phyloP scores from a whole-genome alignment of 768 basidiomycete species.

The Leccinum rimulosum region DNA sequence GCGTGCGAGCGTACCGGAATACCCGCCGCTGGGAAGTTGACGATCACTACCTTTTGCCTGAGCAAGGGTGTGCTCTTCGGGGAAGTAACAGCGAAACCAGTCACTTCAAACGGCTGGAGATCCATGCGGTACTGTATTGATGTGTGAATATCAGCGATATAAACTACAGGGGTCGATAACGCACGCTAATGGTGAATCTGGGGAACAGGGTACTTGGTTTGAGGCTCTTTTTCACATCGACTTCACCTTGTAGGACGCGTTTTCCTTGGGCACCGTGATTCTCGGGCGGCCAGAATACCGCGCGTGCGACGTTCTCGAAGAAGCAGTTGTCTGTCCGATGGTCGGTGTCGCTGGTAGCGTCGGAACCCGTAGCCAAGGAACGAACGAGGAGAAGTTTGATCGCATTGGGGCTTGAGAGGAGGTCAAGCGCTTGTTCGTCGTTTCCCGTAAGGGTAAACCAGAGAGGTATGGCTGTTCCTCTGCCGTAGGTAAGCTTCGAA shows the following conservation, averaged over 20 bases:
- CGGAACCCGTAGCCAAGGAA: conserved; percentile 46
- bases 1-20: conserved; percentile 43
- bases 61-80: conserved; percentile 33
- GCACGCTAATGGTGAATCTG: conserved; percentile 46
- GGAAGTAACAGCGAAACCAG: conserved; percentile 38
- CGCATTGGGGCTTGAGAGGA: conserved; percentile 41
- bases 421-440: conserved; percentile 49
- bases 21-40: conserved; percentile 39
- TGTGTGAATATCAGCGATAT: conserved; percentile 13
- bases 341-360: conserved; percentile 39
- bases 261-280: conserved; percentile 29
- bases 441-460: conserved; percentile 42
- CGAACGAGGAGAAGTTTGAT: conserved; percentile 45
- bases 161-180: conserved; percentile 11
- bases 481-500: conserved; percentile 45
- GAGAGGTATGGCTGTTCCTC: conserved; percentile 52
- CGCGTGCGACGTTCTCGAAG: conserved; percentile 38
- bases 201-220: conserved; percentile 46
- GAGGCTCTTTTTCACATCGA: conserved; percentile 43
- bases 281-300: conserved; percentile 44
- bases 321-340: conserved; percentile 49
- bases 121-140: conserved; percentile 40
- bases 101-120: conserved; percentile 40
- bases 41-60: conserved; percentile 40
- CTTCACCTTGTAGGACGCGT: conserved; percentile 47